Base-by-base conservation (phyloP, 2,329 filamentous ascomycete genomes). In the Falciphora oryzae region DNA sequence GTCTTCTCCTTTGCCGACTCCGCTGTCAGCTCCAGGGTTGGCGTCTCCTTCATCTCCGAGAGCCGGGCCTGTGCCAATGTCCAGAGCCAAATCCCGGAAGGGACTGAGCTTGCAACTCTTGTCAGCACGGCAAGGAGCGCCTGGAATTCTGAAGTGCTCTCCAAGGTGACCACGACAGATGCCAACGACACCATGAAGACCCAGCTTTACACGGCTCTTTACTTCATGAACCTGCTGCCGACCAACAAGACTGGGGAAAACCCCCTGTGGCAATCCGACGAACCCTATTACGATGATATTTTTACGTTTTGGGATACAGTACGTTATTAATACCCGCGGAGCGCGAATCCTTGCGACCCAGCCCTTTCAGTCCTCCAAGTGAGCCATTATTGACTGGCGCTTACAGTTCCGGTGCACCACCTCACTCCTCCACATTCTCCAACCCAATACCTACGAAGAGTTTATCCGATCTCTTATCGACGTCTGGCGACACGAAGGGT, bases 161-260 rank as follows among this genome's bases (percentile, higher is more conserved):
- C 81, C 65, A 90, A 88, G 69, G 78, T 91, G 32, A 85, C 83
- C 0, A 87, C 87, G 0, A 83, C 81, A 0, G 83, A 84, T 61
- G 83, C 79, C 10, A 67, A 89, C 69, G 71, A 74, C 18, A 81
- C 79, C 0, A 87, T 84, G 60, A 76, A 89, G 13, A 77, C 81
- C 61, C 77, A 90, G 31, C 77, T 91, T 2, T 92, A 92, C 75
- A 84, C 85, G 0, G 87, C 85, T 0, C 72, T 92, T 32, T 91
- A 91, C 70, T 88, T 89, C 69, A 89, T 89, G 83, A 84, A 86
- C 65, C 73, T 91, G 16, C 82, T 90, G 44, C 88, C 89, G 0
- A 88, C 87, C 1, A 89, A 91, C 71, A 85, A 87, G 67, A 90
- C 88, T 0, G 88, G 87, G 0, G 89, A 91, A 71, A 91, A 91